These are phyloP conservation scores for Dendrostoma leiphaemia DNA, from an alignment of 2,329 filamentous ascomycete species.

Conservation along the genomic window DNA sequence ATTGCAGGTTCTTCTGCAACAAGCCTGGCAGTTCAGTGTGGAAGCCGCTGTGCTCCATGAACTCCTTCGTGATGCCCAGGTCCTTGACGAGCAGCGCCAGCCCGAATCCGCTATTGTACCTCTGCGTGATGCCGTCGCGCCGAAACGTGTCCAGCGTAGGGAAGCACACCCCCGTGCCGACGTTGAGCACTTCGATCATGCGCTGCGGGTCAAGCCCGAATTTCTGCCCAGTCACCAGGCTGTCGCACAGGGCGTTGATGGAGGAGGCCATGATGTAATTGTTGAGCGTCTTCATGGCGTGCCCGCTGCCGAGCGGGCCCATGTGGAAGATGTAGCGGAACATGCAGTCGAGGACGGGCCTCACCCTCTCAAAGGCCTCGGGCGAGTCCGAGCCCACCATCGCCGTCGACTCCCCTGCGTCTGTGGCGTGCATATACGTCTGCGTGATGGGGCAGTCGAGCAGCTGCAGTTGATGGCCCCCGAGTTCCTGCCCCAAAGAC, in stretches of 20 bases:
- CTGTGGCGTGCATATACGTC: background rate
- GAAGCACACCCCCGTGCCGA: background rate
- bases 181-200: background rate
- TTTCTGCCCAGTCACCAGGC: background rate
- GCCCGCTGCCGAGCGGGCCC: slow-evolving; percentile 47
- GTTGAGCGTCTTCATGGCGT: background rate
- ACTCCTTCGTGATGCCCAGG: background rate
- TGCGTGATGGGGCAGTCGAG: background rate
- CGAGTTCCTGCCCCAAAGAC: background rate
- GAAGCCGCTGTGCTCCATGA: background rate
- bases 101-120: background rate
- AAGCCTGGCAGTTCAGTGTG: background rate
- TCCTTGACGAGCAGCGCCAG: background rate
- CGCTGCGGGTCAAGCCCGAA: background rate
- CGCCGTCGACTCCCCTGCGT: background rate
- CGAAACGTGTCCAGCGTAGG: background rate
- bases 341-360: background rate
- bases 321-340: slow-evolving; percentile 56
- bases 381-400: background rate
- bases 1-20: background rate
- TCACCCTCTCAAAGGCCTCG: background rate
- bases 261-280: background rate
- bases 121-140: background rate
- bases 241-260: background rate
- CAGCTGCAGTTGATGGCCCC: background rate